Base-by-base conservation (phyloP, 495 filamentous ascomycete genomes). In the Margaritispora aquatica region DNA sequence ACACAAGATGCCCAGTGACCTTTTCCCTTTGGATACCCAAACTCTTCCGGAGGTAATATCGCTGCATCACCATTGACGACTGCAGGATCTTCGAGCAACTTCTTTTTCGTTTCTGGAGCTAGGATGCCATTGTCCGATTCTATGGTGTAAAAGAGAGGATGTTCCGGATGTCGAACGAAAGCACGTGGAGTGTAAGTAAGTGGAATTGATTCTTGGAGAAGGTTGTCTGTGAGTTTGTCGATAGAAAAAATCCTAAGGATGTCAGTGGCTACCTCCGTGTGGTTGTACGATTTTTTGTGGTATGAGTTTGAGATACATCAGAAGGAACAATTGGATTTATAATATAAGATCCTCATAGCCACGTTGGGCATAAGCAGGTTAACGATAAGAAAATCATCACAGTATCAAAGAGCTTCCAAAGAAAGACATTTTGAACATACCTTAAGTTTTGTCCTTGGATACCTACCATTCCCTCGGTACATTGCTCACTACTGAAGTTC, bases 1-100 rank as follows among this genome's bases (percentile, higher is more conserved):
- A 99, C 89, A 68, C 92, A 96, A 20, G 91, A 96, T 24, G 95
- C 91, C 95, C 95, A 99, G 62, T 95, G 86, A 15, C 90, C 87
- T 63, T 78, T 79, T 10, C 81, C 91, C 27, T 85, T 82, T 44
- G 94, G 89, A 67, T 96, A 90, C 0, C 95, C 95, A 70, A 97
- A 96, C 1, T 96, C 88, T 61, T 88, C 85, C 0, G 93, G 82
- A 8, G 90, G 85, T 4, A 95, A 77, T 1, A 83, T 72, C 9
- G 77, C 76, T 26, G 77, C 78, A 55, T 96, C 88, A 1, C 86
- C 90, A 71, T 90, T 88, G 11, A 82, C 83, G 2, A 81, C 74
- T 9, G 79, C 80, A 2, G 77, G 75, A 63, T 90, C 86, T 41
- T 84, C 79, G 4, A 92, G 75, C 0, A 97, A 75, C 38, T 82